Percentiles rank a stretch among this genome's conserved stretches.
Conservation (phyloP, 805 yeast genomes). For the Candida ponderosae region DNA sequence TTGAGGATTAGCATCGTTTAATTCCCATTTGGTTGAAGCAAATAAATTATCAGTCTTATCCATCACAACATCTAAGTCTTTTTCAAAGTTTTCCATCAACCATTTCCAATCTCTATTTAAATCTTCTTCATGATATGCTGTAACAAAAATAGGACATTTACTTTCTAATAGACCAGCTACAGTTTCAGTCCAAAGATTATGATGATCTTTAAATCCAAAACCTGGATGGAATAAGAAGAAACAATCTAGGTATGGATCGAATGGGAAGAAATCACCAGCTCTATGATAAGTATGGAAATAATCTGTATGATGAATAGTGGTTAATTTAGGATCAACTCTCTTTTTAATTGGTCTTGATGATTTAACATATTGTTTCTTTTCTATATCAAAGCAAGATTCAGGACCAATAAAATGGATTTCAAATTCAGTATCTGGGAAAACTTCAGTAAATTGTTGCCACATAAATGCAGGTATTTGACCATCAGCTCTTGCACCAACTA, state of each 20-base stretch:
- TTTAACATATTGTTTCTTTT: slow-evolving; percentile 51
- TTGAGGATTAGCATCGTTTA: slow-evolving; percentile 86
- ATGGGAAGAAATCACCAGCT: slow-evolving; percentile 92
- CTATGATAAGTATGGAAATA: slow-evolving; percentile 89
- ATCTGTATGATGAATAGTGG: slow-evolving; percentile 78
- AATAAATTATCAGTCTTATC: slow-evolving; percentile 66
- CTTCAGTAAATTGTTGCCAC: slow-evolving; percentile 86
- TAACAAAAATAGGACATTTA: slow-evolving; percentile 85
- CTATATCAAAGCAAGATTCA: slow-evolving; percentile 73
- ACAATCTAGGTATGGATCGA: slow-evolving; percentile 91
- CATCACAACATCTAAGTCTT: slow-evolving; percentile 77
- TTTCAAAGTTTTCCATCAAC: slow-evolving; percentile 55
- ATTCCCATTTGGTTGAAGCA: slow-evolving; percentile 88
- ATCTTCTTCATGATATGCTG: slow-evolving; percentile 82
- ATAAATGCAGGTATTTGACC: slow-evolving; percentile 89
- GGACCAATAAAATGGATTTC: slow-evolving; percentile 94
- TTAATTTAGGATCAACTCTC: slow-evolving; percentile 65
- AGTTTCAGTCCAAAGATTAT: slow-evolving; percentile 77
- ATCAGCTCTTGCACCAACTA: slow-evolving; percentile 89
- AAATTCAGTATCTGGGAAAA: slow-evolving; percentile 76
- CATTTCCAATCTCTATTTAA: slow-evolving; percentile 62
- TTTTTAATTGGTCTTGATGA: slow-evolving; percentile 60
- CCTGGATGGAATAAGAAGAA: slow-evolving; percentile 97
- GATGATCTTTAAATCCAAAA: slow-evolving; percentile 71
- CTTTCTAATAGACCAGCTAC: slow-evolving; percentile 85